Percentiles rank a stretch among this genome's conserved stretches.
These are phyloP conservation scores for Morella rubra DNA, from an alignment of 306 rosid genomes.

Conservation along the genomic window DNA sequence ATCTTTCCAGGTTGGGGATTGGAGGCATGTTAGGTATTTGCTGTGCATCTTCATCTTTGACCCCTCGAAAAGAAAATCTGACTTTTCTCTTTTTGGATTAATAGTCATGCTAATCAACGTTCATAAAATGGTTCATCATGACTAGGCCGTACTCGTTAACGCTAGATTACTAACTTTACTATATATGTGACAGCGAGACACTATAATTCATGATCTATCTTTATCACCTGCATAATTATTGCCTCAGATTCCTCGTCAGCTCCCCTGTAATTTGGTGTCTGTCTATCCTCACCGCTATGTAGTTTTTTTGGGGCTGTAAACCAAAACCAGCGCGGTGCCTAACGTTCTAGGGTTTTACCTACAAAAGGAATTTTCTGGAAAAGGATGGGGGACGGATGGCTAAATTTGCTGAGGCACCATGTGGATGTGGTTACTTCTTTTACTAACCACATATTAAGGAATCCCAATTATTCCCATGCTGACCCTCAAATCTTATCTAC, in stretches of 20 bases:
- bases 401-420: not conserved
- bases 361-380: not conserved
- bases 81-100: not conserved
- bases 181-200: not conserved
- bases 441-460: not conserved
- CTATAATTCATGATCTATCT: constrained; percentile 6
- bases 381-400: not conserved
- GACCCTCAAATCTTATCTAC: too few species aligned
- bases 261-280: too few species aligned
- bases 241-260: not conserved
- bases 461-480: not conserved
- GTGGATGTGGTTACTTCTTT: not conserved
- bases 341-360: not conserved
- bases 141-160: not conserved
- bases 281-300: too few species aligned
- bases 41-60: constrained; percentile 2
- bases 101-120: not conserved
- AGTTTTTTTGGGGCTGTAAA: too few species aligned
- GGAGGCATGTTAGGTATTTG: constrained; percentile 1
- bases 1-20: not conserved
- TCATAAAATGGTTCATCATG: not conserved
- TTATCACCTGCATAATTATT: not conserved
- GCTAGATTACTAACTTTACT: not conserved
- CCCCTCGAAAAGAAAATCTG: not conserved
- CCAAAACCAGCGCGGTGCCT: not conserved